Evolutionary conservation across 768 basidiomycete species (phyloP), one percentile per base, ranked within the genome.

Genomic region (Auricularia auricula-judae): DNA sequence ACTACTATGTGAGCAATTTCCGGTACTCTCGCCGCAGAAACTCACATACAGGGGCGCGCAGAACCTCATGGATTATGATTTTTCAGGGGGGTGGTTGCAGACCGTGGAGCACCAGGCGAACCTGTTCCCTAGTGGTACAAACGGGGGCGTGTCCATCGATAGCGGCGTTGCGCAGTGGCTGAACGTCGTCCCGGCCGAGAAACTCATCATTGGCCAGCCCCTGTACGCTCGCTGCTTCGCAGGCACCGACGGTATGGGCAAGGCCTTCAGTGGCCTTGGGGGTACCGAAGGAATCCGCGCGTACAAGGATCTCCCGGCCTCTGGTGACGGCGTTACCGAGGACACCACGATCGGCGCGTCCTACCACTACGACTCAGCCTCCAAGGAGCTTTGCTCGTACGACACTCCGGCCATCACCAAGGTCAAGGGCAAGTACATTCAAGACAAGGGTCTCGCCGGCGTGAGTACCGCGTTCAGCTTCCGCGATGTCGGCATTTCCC

Each of bases 151-250:
- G 1, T 73, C 72, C 10, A 72, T 74, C 61, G 75, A 76, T 66
- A 66, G 62, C 8, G 72, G 74, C 3, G 71, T 76, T 3, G 59
- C 64, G 21, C 72, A 66, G 61, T 77, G 75, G 62, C 66, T 65
- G 1, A 61, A 60, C 4, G 67, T 67, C 11, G 76, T 75, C 3
- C 70, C 76, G 1, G 67, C 71, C 0, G 67, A 67, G 65, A 75
- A 75, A 67, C 65, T 77, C 29, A 74, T 74, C 44, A 65, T 77
- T 11, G 76, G 76, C 73, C 42, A 63, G 72, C 76, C 76, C 10
- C 63, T 74, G 0, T 77, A 76, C 67, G 76, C 75, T 0, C 65
- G 75, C 23, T 67, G 72, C n/a, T 77, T 76, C 64, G 68, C 70
- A 11, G 67, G 69, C n/a, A 75, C 75, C 3, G 67, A 67, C 36